Evolutionary conservation across 2,329 filamentous ascomycete species (phyloP).

Genomic region (Talaromyces sp.): DNA sequence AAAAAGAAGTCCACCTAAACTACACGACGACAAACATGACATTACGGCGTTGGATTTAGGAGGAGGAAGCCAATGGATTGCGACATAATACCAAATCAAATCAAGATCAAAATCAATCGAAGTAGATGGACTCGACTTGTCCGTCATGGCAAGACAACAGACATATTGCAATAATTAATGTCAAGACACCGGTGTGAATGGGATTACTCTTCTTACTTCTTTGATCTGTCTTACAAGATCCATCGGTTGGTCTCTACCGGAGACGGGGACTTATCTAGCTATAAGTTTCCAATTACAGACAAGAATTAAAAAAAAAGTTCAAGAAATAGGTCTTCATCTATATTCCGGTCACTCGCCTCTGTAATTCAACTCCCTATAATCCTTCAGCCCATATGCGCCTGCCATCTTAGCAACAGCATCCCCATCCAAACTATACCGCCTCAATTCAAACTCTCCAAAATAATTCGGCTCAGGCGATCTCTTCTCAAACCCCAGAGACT

Average conservation of each 20-base stretch:
- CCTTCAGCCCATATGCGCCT: slow-evolving; percentile 31
- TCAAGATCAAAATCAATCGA: neutral
- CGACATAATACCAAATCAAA: neutral
- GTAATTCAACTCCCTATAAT: slow-evolving; percentile 42
- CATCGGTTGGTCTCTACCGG: neutral
- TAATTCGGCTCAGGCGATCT: slow-evolving; percentile 55
- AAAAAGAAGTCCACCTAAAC: slow-evolving; percentile 47
- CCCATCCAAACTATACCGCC: slow-evolving; percentile 33
- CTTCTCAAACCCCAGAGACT: slow-evolving; percentile 56
- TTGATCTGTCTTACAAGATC: neutral
- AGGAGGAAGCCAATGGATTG: neutral
- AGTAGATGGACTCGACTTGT: neutral
- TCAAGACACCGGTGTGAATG: slow-evolving; percentile 2
- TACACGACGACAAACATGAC: neutral
- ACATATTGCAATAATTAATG: slow-evolving; percentile 1
- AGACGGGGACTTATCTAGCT: neutral
- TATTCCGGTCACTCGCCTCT: neutral
- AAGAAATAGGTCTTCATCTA: slow-evolving; percentile 5
- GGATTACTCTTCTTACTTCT: neutral
- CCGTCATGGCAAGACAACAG: neutral
- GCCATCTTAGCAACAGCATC: slow-evolving; percentile 29
- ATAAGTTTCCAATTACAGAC: slow-evolving; percentile 6
- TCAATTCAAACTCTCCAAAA: slow-evolving; percentile 66
- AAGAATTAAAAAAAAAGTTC: slow-evolving; percentile 13
- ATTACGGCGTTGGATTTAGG: neutral